phyloP scores from a whole-genome alignment of 352 stramenopile genomes.

The Pseudoperonospora humuli region DNA sequence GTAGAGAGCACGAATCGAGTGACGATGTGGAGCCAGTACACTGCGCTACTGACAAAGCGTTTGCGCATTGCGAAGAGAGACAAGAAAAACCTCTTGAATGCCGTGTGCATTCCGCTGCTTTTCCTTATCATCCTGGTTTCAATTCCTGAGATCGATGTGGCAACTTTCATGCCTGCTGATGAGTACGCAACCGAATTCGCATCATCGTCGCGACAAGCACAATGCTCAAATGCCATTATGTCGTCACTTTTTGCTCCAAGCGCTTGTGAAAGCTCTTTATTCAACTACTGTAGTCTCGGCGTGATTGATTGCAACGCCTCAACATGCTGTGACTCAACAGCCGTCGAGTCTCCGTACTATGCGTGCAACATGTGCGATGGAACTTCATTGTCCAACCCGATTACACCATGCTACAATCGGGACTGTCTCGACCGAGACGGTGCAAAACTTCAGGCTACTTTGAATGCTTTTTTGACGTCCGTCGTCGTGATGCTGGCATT shows the following conservation, averaged over 20 bases:
- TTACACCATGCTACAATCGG: conserved; percentile 32
- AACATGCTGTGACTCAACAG: conserved; percentile 33
- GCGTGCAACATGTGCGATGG: conserved; percentile 30
- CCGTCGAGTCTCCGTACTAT: conserved; percentile 36
- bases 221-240: conserved; percentile 22
- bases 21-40: conserved; percentile 39
- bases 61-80: conserved; percentile 55
- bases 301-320: conserved; percentile 38
- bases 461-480: conserved; percentile 55
- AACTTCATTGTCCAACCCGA: conserved; percentile 14
- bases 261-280: conserved; percentile 21
- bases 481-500: conserved; percentile 65
- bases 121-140: conserved; percentile 44
- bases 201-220: conserved; percentile 17
- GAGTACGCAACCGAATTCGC: conserved; percentile 22
- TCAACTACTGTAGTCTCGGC: conserved; percentile 36
- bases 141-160: conserved; percentile 50
- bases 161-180: conserved; percentile 34
- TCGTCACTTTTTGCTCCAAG: conserved; percentile 15
- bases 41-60: conserved; percentile 45
- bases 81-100: conserved; percentile 52
- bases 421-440: conserved; percentile 41
- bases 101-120: conserved; percentile 50
- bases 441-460: conserved; percentile 50
- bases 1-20: conserved; percentile 15